Evolutionary conservation across 1,284 basidiomycete species (phyloP).

Genomic region (Retiboletus flavoniger): DNA sequence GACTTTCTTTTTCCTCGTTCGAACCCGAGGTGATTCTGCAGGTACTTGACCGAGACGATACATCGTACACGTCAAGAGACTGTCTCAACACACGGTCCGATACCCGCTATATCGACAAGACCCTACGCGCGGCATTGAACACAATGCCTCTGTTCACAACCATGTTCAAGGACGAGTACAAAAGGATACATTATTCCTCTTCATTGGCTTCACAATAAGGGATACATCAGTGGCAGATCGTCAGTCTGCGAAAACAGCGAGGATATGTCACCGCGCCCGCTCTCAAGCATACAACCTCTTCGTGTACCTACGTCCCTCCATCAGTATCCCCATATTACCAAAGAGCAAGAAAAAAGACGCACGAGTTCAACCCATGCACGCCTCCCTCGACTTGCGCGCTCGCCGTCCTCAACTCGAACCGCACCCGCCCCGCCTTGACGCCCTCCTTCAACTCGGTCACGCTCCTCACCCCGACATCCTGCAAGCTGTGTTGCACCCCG

Average conservation of each 20-base stretch:
- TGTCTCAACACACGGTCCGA: too few species aligned
- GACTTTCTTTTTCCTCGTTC: too few species aligned
- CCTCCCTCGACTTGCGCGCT: constrained; percentile 96
- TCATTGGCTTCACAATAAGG: neutral
- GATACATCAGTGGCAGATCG: neutral
- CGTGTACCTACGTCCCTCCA: constrained; percentile 29
- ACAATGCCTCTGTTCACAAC: too few species aligned
- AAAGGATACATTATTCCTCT: neutral
- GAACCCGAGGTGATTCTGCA: too few species aligned
- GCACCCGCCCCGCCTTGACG: constrained; percentile 65
- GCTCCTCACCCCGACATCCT: constrained; percentile 86
- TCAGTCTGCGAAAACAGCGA: too few species aligned
- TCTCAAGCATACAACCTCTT: constrained; percentile 36
- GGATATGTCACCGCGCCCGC: neutral
- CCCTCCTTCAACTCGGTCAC: constrained; percentile 62
- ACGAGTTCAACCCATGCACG: constrained; percentile 91
- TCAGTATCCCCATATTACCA: neutral
- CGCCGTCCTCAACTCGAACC: constrained; percentile 94
- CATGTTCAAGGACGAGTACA: too few species aligned
- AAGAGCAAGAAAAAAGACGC: constrained; percentile 31
- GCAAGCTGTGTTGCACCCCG: constrained; percentile 94
- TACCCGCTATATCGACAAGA: too few species aligned
- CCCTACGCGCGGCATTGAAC: too few species aligned
- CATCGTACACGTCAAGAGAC: too few species aligned
- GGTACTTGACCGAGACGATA: too few species aligned